Evolutionary conservation across 2,329 filamentous ascomycete species (phyloP), one percentile per base, ranked within the genome.

Genomic region (Calonectria leucothoes): DNA sequence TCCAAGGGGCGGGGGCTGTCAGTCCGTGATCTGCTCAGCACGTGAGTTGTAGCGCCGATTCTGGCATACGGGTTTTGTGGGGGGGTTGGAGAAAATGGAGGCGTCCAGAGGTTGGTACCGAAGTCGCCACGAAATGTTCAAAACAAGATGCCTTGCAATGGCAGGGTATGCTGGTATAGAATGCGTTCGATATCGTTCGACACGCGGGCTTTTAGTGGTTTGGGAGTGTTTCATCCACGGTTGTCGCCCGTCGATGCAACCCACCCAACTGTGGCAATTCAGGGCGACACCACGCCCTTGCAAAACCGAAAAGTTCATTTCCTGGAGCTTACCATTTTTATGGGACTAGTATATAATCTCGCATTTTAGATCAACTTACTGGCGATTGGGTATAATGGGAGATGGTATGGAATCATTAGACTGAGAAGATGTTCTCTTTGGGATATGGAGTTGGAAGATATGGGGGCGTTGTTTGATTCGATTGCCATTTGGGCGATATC

Each of bases 11-110:
- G 89, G 65, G 88, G 88, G 0, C 85, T 91, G 82, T 91, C 89
- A 51, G 89, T 91, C 17, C 85, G 85, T 61, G 89, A 91, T 79
- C 79, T 91, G 67, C 80, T 91, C 23, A 91, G 87, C 74, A 87
- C 88, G 23, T 90, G 81, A 89, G 68, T 37, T 11, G 17, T 23
- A n/a, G 23, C 4, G 27, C 31, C 51, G 17, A n/a, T 14, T 25
- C 35, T 31, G 33, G 4, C 39, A 51, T 66, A 59, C 51, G 37
- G 6, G 49, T 17, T 31, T 52, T 27, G 25, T 45, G 37, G 27
- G 49, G 57, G 45, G 66, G 51, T 45, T 23, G 33, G 33, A 51
- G n/a, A 37, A 71, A 5, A 25, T 49, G 39, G 59, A 64, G 71
- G 70, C 64, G 66, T 57, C 66, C 59, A 66, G 73, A 70, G 57